These are phyloP conservation scores for Geosmithia morbida DNA, from an alignment of 2,329 filamentous ascomycete genomes.

Conservation along the genomic window DNA sequence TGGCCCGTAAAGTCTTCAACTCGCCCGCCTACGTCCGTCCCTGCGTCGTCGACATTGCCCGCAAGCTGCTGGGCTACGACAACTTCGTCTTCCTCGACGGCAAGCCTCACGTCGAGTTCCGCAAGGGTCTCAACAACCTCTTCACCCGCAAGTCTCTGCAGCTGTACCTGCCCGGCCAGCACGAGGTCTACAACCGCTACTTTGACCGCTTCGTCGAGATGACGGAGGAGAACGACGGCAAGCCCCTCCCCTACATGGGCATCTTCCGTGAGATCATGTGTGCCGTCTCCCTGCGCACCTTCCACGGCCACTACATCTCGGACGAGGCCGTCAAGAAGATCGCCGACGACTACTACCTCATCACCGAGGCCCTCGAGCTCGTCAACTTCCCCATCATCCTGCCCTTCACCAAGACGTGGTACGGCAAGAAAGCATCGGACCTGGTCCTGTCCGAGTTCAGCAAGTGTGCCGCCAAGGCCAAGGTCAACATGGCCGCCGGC, in stretches of 20 bases:
- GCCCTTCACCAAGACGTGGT: conserved; percentile 91
- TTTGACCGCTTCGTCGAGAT: conserved; percentile 66
- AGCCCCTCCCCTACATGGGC: conserved; percentile 77
- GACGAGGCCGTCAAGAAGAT: conserved; percentile 88
- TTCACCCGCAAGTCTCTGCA: conserved; percentile 87
- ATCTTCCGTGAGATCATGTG: conserved; percentile 91
- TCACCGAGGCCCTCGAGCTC: conserved; percentile 87
- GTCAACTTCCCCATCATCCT: conserved; percentile 98
- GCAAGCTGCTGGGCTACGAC: conserved; percentile 79
- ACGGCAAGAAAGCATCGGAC: conserved; percentile 88
- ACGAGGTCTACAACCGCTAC: conserved; percentile 81
- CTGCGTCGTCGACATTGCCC: conserved; percentile 85
- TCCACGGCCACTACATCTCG: conserved; percentile 89
- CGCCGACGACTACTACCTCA: conserved; percentile 90
- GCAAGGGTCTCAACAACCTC: conserved; percentile 86
- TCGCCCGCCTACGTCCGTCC: conserved; percentile 86
- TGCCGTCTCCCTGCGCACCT: conserved; percentile 89
- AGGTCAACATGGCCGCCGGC: conserved; percentile 79
- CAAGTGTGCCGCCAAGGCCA: conserved; percentile 86
- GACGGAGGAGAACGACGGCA: conserved; percentile 55
- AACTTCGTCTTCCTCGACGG: conserved; percentile 99
- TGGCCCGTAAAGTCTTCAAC: conserved; percentile 95
- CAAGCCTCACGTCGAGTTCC: conserved; percentile 88
- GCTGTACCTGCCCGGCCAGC: conserved; percentile 79
- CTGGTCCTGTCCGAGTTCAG: conserved; percentile 83